These are phyloP conservation scores for Camelina laxa DNA, from an alignment of 345 rosid species.

Conservation along the genomic window DNA sequence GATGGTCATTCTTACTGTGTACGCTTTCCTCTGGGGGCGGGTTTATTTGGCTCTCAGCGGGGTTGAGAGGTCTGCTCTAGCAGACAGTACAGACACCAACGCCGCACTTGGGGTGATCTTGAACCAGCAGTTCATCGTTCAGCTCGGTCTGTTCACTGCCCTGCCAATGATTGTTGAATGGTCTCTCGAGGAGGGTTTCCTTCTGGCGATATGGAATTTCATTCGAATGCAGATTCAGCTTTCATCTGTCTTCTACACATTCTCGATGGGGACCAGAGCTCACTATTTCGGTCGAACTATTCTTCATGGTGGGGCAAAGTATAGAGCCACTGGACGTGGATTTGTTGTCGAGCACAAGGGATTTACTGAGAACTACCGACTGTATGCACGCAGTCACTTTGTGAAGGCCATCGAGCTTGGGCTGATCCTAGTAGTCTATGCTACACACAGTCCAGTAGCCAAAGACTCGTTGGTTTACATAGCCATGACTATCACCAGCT, in stretches of 20 bases:
- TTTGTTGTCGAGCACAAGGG: conserved; percentile 87
- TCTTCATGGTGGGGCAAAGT: conserved; percentile 96
- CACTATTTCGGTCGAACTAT: conserved; percentile 91
- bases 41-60: conserved; percentile 90
- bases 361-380: conserved; percentile 80
- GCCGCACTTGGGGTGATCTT: conserved; percentile 71
- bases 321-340: conserved; percentile 92
- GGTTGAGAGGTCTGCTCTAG: conserved; percentile 55
- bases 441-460: conserved; percentile 66
- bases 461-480: conserved; percentile 63
- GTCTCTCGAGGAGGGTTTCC: conserved; percentile 86
- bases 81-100: conserved; percentile 48
- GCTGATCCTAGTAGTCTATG: conserved; percentile 73
- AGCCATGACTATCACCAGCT: conserved; percentile 74
- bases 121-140: conserved; percentile 86
- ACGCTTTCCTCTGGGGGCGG: conserved; percentile 83
- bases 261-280: conserved; percentile 83
- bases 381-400: conserved; percentile 87
- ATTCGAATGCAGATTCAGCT: conserved; percentile 86
- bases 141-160: conserved; percentile 83
- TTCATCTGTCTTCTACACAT: conserved; percentile 77
- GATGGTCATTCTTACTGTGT: conserved; percentile 73
- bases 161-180: conserved; percentile 89
- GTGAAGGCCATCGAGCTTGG: conserved; percentile 91
- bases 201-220: conserved; percentile 81